Evolutionary conservation across 2,329 filamentous ascomycete species (phyloP), one percentile per base, ranked within the genome.

Genomic region (Botrytis aclada): DNA sequence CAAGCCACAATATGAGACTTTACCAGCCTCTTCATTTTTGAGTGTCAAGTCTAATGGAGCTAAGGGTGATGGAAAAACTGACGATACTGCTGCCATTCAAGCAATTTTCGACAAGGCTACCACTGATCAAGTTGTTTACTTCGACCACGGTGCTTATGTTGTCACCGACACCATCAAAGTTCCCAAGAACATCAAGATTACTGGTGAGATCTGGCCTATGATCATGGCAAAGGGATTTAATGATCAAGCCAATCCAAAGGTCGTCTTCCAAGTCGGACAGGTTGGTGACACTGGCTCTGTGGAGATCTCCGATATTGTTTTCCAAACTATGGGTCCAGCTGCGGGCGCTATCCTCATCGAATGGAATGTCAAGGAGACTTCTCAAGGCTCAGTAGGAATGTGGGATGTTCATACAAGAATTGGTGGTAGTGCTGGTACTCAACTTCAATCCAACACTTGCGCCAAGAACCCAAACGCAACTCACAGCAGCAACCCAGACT

Each of bases 331-430:
- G 77, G 95, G 95, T 7, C 86, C 94, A 4, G 91, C 93, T 75
- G 92, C 94, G 0, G 95, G 95, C 76, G 95, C 94, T 29, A 93
- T 97, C 79, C 88, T 98, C 80, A 90, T 98, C 84, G 88, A 98
- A 82, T 98, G 94, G 92, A 98, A 98, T 83, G 85, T 97, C 60
- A 89, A 89, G 61, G 91, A 89, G 51, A 81, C 87, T 77, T 85
- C 82, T 72, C 87, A 90, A 73, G 94, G 93, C 64, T 88, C 89
- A 1, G 90, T 90, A 32, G 95, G 90, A 75, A 90, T 98, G 83
- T 99, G 95, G 93, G 96, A 99, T 79, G 91, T 95, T n/a, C 96
- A 99, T 85, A 92, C 96, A 84, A 93, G 96, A 80, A 89, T 99
- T 78, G 95, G 94, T 78, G 96, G 96, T 61, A 90, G 91, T 71